Conservation (phyloP, 1,284 basidiomycete species). For the Ceratobasidium sp. region DNA sequence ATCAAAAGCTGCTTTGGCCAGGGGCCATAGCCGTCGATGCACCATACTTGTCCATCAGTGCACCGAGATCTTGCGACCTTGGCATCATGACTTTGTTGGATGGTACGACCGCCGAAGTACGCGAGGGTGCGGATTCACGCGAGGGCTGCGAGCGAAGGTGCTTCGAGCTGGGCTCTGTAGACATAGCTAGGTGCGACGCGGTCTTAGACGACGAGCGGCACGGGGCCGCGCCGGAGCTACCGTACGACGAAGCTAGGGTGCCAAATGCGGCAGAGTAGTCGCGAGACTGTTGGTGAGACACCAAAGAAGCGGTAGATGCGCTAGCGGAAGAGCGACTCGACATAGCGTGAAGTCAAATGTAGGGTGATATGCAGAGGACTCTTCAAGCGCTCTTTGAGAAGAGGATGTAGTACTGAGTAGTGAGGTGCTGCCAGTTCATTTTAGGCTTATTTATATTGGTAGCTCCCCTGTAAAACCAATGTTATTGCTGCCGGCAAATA, state of each 20-base stretch:
- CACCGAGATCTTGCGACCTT: no score
- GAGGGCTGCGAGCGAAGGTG: slow-evolving; percentile 3
- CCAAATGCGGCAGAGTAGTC: slow-evolving; percentile 44
- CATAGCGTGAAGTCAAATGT: slow-evolving; percentile 2
- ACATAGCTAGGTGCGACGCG: slow-evolving; percentile 20
- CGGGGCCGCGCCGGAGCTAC: slow-evolving; percentile 37
- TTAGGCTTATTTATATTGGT: no score
- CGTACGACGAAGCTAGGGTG: slow-evolving; percentile 37
- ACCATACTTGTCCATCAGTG: no score
- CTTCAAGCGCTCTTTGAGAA: no score
- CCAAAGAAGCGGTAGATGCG: slow-evolving; percentile 21
- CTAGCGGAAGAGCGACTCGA: slow-evolving; percentile 27
- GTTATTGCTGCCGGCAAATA: no score
- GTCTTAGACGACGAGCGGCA: slow-evolving; percentile 39
- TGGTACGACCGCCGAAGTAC: background rate
- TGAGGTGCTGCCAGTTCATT: no score
- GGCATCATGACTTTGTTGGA: no score
- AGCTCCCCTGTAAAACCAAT: no score
- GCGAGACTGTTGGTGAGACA: slow-evolving; percentile 28
- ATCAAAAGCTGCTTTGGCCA: no score
- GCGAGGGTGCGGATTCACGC: background rate
- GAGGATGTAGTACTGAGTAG: no score
- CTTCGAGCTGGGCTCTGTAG: slow-evolving; percentile 12
- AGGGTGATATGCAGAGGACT: background rate
- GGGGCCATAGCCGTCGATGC: no score